phyloP scores from a whole-genome alignment of 192 early-diverging fungal species.

The Rhizophagus prolifer region DNA sequence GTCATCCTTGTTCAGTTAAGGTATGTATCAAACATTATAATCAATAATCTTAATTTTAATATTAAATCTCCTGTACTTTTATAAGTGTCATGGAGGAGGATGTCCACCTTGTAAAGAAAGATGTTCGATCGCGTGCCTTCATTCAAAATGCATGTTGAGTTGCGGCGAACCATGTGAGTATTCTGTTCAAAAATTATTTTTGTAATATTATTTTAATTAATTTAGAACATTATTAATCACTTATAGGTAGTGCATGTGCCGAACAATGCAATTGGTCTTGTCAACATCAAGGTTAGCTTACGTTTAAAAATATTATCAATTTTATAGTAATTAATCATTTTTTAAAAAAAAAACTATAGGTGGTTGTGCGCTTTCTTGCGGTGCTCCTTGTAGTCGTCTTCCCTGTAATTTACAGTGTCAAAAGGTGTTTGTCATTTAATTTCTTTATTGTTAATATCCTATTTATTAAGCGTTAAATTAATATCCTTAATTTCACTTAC shows the following conservation, averaged over 20 bases:
- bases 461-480: background rate
- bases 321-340: background rate
- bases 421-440: constrained; percentile 2
- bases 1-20: constrained; percentile 45
- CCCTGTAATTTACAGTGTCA: constrained; percentile 57
- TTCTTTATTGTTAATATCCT: background rate
- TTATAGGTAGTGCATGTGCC: background rate
- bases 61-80: background rate
- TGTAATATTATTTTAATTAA: background rate
- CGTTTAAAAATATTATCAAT: constrained; percentile 38
- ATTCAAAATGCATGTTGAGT: background rate
- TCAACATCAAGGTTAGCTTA: constrained; percentile 39
- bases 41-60: background rate
- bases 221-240: background rate
- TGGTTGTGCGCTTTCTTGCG: background rate
- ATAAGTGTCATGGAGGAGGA: background rate
- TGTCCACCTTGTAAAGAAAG: background rate
- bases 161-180: background rate
- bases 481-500: background rate
- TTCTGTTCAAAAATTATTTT: background rate
- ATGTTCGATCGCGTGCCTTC: background rate
- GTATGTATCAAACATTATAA: constrained; percentile 28
- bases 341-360: background rate
- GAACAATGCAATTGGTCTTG: constrained; percentile 50
- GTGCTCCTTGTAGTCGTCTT: constrained; percentile 49